Conservation (phyloP, 164 flowering plant species). For the Hamamelis virginiana region DNA sequence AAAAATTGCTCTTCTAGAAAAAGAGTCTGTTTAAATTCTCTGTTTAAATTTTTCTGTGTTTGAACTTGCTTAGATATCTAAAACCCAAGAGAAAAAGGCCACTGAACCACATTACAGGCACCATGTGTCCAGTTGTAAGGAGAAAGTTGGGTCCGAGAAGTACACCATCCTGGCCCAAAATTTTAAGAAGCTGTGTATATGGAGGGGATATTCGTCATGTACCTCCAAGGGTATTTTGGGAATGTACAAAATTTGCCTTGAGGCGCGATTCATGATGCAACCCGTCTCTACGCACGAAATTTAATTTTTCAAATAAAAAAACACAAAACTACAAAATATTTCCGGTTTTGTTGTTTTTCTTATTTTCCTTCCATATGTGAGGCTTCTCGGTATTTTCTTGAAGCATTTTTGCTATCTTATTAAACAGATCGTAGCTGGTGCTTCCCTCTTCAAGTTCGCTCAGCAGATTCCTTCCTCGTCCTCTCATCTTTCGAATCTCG, state of each 20-base stretch:
- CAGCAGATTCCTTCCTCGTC: constrained; percentile 3
- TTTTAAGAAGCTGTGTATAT: no score
- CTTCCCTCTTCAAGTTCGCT: background rate
- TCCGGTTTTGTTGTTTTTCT: background rate
- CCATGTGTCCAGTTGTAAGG: no score
- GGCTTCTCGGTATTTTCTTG: background rate
- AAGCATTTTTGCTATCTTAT: background rate
- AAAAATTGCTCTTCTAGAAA: no score
- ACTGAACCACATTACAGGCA: no score
- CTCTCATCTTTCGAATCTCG: constrained; percentile 1
- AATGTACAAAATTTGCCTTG: background rate
- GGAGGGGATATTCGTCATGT: background rate
- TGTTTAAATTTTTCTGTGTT: no score
- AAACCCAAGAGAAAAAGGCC: no score
- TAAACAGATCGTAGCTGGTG: background rate
- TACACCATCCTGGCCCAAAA: no score
- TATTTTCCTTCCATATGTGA: background rate
- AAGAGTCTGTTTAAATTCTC: no score
- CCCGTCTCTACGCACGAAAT: constrained; percentile 2
- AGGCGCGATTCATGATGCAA: constrained; percentile 2
- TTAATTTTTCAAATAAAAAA: background rate
- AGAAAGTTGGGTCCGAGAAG: no score
- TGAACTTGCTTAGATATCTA: no score
- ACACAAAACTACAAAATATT: background rate
- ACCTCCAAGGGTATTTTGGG: background rate